Percentiles rank a stretch among this genome's conserved stretches.
Conservation (phyloP, 2,329 filamentous ascomycete species). For the Clonostachys solani region DNA sequence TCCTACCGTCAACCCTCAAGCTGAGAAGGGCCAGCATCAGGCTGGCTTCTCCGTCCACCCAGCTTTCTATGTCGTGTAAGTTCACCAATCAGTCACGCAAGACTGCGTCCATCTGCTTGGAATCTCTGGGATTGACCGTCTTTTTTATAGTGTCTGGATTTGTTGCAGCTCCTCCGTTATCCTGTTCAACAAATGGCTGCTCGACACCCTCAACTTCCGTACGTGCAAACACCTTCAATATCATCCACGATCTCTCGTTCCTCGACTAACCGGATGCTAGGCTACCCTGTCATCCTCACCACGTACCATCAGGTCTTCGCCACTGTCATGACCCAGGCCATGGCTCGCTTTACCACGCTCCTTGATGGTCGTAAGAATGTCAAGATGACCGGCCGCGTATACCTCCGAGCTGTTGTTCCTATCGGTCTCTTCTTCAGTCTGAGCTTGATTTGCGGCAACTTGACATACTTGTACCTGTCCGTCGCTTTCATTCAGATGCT, state of each 20-base stretch:
- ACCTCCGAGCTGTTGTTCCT: slow-evolving; percentile 87
- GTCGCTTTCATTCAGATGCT: slow-evolving; percentile 99
- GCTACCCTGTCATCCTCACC: slow-evolving; percentile 76
- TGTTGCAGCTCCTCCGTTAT: slow-evolving; percentile 89
- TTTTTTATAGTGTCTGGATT: slow-evolving; percentile 75
- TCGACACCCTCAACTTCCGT: slow-evolving; percentile 78
- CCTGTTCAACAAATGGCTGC: slow-evolving; percentile 98
- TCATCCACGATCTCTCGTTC: not conserved
- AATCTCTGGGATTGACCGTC: not conserved
- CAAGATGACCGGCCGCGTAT: slow-evolving; percentile 94
- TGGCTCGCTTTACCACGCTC: slow-evolving; percentile 83
- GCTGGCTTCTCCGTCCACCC: slow-evolving; percentile 59
- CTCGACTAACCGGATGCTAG: slow-evolving; percentile 26
- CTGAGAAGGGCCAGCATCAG: slow-evolving; percentile 67
- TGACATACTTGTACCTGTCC: slow-evolving; percentile 91
- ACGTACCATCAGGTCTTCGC: slow-evolving; percentile 96
- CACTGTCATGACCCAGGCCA: slow-evolving; percentile 87
- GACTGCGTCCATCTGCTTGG: not conserved
- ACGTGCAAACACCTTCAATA: slow-evolving; percentile 13
- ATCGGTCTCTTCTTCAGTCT: slow-evolving; percentile 95
- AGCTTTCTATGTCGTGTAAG: slow-evolving; percentile 76
- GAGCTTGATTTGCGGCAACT: slow-evolving; percentile 93
- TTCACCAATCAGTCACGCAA: slow-evolving; percentile 8
- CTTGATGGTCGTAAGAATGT: slow-evolving; percentile 94
- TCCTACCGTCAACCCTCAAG: slow-evolving; percentile 74